These are phyloP conservation scores for Wolfiporia cocos DNA, from an alignment of 1,284 basidiomycete species.

Conservation along the genomic window DNA sequence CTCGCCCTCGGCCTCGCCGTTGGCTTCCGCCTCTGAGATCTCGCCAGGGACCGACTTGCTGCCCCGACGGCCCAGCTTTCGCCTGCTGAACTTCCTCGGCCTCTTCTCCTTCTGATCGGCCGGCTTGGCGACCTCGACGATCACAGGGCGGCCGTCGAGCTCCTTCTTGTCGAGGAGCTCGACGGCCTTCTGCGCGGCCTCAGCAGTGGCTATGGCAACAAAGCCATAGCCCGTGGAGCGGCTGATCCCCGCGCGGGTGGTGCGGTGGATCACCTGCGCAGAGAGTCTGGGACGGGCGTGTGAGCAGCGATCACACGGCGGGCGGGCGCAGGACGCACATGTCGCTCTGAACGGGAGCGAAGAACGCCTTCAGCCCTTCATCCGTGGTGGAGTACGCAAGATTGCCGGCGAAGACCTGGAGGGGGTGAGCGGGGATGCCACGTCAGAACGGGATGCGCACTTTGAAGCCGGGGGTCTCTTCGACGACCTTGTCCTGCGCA, in stretches of 20 bases:
- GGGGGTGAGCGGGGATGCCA: conserved; percentile 20
- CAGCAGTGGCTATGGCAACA: conserved; percentile 74
- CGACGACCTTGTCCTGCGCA: conserved; percentile 57
- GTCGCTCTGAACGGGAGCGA: conserved; percentile 74
- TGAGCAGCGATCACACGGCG: conserved; percentile 10
- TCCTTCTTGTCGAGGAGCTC: conserved; percentile 82
- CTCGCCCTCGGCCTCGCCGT: conserved; percentile 52
- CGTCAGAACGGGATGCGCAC: conserved; percentile 32
- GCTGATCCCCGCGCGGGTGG: too few species aligned
- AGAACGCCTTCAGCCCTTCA: conserved; percentile 86
- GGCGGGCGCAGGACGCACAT: conserved; percentile 52
- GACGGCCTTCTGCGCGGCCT: conserved; percentile 83
- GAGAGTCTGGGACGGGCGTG: conserved; percentile 18
- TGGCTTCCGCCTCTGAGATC: conserved; percentile 79
- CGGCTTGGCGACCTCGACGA: conserved; percentile 88
- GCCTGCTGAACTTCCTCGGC: conserved; percentile 70
- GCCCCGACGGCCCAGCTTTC: conserved; percentile 75
- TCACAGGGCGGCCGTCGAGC: conserved; percentile 82
- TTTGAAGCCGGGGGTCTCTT: conserved; percentile 74
- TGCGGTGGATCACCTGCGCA: conserved; percentile 77
- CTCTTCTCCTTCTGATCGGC: conserved; percentile 78
- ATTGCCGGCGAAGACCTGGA: conserved; percentile 82
- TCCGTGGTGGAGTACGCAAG: conserved; percentile 85
- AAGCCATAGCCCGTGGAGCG: conserved; percentile 93
- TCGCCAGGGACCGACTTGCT: conserved; percentile 79